Conservation (phyloP, 805 yeast genomes). For the Torulaspora gathmanii region DNA sequence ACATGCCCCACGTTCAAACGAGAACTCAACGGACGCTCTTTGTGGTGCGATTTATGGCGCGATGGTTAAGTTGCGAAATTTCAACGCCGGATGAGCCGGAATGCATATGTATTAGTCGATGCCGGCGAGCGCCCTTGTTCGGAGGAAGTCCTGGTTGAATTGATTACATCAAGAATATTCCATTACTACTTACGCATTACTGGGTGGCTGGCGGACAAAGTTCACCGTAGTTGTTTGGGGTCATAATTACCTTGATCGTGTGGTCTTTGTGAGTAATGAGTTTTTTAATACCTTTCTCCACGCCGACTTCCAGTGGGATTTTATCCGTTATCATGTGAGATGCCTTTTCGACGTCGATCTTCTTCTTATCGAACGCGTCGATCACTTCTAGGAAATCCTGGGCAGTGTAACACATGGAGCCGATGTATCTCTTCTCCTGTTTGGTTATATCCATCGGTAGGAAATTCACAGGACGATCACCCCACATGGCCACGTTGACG, state of each 20-base stretch:
- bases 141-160: no score
- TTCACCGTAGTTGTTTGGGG: conserved; percentile 43
- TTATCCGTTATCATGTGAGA: conserved; percentile 50
- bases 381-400: conserved; percentile 57
- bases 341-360: conserved; percentile 43
- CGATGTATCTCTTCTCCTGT: conserved; percentile 52
- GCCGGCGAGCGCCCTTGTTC: no score
- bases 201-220: not conserved
- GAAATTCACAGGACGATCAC: conserved; percentile 44
- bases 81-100: no score
- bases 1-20: no score
- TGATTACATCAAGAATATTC: no score
- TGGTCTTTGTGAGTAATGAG: conserved; percentile 48
- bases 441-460: conserved; percentile 54
- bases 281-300: conserved; percentile 49
- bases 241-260: conserved; percentile 52
- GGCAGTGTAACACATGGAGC: conserved; percentile 59
- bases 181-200: no score
- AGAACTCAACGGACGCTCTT: conserved; percentile 30
- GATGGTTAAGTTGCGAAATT: no score
- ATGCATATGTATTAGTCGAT: no score
- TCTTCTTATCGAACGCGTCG: conserved; percentile 45
- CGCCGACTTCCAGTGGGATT: conserved; percentile 45
- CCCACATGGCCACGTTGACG: conserved; percentile 65
- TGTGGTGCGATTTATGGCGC: conserved; percentile 4